Conservation (phyloP, 345 rosid genomes). For the Zanthoxylum bungeanum region DNA sequence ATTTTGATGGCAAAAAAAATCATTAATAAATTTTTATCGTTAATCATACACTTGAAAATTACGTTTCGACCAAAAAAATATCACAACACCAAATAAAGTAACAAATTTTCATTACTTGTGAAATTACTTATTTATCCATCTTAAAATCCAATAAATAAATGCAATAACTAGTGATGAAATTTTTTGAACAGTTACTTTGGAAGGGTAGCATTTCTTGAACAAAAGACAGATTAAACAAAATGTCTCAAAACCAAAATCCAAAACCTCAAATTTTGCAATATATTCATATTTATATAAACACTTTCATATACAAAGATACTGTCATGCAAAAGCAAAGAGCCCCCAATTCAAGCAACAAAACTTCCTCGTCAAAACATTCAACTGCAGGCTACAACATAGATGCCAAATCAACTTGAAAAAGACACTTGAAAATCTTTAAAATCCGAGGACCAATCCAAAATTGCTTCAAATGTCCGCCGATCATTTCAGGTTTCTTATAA, state of each 20-base stretch:
- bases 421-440: background rate
- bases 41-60: too few species aligned
- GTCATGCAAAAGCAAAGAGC: background rate
- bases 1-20: too few species aligned
- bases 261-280: background rate
- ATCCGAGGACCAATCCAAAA: background rate
- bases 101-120: too few species aligned
- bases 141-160: too few species aligned
- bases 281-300: slow-evolving; percentile 4
- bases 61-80: too few species aligned
- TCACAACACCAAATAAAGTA: too few species aligned
- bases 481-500: background rate
- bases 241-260: background rate
- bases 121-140: too few species aligned
- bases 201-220: too few species aligned
- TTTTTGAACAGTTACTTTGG: too few species aligned
- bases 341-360: background rate
- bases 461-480: background rate
- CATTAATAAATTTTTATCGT: too few species aligned
- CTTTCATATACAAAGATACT: background rate
- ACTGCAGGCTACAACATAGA: background rate
- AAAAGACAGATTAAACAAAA: too few species aligned
- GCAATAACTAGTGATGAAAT: too few species aligned
- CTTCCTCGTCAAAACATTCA: background rate
- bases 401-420: background rate